A percentile compares a stretch with the other conserved stretches of the same genome.
phyloP scores from a whole-genome alignment of 768 basidiomycete species.

The Lactifluus pinguis region DNA sequence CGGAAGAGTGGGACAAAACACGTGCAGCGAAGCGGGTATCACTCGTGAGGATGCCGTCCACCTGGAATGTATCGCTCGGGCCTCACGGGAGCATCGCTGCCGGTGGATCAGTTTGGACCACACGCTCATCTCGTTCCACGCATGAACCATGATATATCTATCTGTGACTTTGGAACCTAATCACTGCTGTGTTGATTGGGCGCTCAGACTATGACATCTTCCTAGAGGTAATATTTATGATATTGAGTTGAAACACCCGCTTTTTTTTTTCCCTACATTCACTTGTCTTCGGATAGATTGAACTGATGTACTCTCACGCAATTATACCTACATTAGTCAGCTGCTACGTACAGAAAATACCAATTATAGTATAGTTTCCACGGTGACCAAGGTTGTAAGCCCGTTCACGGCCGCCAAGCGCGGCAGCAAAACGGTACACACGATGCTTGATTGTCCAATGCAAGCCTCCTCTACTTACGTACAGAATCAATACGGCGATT shows the following conservation, averaged over 20 bases:
- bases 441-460: too few species aligned
- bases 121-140: background rate
- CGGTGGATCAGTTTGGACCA: background rate
- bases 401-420: background rate
- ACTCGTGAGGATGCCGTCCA: constrained; percentile 62
- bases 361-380: background rate
- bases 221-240: constrained; percentile 8
- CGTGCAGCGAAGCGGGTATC: constrained; percentile 81
- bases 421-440: background rate
- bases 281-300: background rate
- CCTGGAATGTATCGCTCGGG: constrained; percentile 30
- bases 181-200: background rate
- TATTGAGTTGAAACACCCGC: background rate
- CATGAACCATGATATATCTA: background rate
- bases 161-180: background rate
- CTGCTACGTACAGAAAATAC: background rate
- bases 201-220: background rate
- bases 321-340: constrained; percentile 1
- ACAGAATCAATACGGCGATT: background rate
- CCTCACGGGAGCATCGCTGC: constrained; percentile 5
- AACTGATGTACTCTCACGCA: background rate
- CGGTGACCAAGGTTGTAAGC: background rate
- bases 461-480: background rate
- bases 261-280: background rate
- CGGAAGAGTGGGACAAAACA: constrained; percentile 86